Base-by-base conservation (phyloP, 306 rosid genomes). In the Cicer cuneatum region DNA sequence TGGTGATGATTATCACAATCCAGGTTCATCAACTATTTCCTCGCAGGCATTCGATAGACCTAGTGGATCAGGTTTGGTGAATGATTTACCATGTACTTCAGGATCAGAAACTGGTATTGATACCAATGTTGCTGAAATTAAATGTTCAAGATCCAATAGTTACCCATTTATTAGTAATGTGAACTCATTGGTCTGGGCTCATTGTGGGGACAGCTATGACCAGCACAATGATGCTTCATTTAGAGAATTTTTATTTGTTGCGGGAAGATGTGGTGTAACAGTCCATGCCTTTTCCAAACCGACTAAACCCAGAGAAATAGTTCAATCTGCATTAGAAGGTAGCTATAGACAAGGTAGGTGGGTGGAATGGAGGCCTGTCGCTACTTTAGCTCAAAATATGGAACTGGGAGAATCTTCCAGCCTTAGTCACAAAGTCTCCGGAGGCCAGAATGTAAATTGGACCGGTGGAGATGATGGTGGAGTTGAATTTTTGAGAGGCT, bases 341-440 rank as follows among this genome's bases (percentile, higher is more conserved):
- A 83, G 80, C 76, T 83, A 60, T 83, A 82, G 80, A 81, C 83
- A 85, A 65, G 96, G 98, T 9, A 78, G 85, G 85, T 91, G 96
- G 98, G 90, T 91, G 72, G 91, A 89, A 74, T 94, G 97, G 97
- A 90, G 93, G 51, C 89, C 96, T 74, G 61, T 49, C 66, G 83
- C 87, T 45, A 63, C 74, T 3, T 54, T 79, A 61, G 60, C 74
- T 83, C 76, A 72, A 75, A 72, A 78, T 83, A 19, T 51, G 82
- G 82, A 67, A 66, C 57, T 41, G 52, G 86, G 74, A 39, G 82
- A 88, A 67, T 57, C 86, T 77, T 80, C 81, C 65, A 60, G 82
- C 66, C 41, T 71, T 54, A 62, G 81, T 58, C 47, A 29, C 67
- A 84, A 84, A 40, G 67, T 80, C 80, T 61, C 72, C 63, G 73